These are phyloP conservation scores for Cyberlindnera meyerae DNA, from an alignment of 805 yeast species.

Conservation along the genomic window DNA sequence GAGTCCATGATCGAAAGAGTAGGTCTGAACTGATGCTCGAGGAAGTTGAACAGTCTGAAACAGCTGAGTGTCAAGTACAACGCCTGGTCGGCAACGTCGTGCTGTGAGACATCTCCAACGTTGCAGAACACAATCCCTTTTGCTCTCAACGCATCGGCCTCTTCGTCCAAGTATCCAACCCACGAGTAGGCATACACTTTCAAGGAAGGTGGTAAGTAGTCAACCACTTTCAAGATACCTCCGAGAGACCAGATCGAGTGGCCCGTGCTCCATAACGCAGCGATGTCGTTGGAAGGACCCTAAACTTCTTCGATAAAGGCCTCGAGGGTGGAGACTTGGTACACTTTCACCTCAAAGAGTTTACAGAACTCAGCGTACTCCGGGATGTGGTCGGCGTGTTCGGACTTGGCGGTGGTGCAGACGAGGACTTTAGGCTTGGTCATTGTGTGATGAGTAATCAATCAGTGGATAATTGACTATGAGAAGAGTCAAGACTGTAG, in stretches of 20 bases:
- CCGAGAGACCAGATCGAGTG: constrained; percentile 38
- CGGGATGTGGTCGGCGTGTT: constrained; percentile 40
- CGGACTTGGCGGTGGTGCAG: constrained; percentile 34
- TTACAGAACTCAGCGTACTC: constrained; percentile 41
- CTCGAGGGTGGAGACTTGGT: constrained; percentile 36
- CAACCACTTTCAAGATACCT: constrained; percentile 40
- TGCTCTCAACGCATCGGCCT: constrained; percentile 38
- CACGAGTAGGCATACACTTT: constrained; percentile 51
- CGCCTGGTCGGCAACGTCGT: constrained; percentile 70
- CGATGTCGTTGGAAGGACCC: constrained; percentile 34
- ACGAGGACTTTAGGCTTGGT: constrained; percentile 29
- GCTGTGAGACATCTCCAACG: constrained; percentile 43
- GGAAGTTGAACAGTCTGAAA: constrained; percentile 50
- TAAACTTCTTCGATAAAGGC: constrained; percentile 38
- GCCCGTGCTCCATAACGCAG: constrained; percentile 55
- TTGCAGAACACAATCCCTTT: constrained; percentile 57
- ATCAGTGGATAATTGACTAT: no score
- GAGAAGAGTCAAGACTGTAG: no score
- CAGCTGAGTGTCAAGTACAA: constrained; percentile 52
- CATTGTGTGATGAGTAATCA: constrained; percentile 13
- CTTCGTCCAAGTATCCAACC: constrained; percentile 55
- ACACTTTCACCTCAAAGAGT: constrained; percentile 35
- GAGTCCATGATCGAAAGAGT: constrained; percentile 38
- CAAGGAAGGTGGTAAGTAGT: constrained; percentile 40
- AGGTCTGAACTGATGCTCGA: constrained; percentile 39